Percentiles rank a stretch among this genome's conserved stretches.
Conservation (phyloP, 225 moss, liverwort and hornwort genomes). For the Lunularia cruciata region DNA sequence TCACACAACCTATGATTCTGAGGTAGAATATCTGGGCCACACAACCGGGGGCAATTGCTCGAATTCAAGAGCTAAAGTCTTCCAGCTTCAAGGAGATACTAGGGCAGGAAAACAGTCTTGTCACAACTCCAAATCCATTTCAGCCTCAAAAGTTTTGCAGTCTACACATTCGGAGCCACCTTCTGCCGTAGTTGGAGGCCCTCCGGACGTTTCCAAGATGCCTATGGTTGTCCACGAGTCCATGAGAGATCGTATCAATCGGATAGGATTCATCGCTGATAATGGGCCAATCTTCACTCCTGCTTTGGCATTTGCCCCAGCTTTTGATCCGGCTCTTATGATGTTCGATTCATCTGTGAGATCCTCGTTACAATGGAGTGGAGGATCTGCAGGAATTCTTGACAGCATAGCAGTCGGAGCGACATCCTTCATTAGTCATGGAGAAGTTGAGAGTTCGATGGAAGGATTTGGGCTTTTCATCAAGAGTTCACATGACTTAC, state of each 20-base stretch:
- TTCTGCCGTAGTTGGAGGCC: conserved; percentile 11
- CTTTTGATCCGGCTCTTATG: conserved; percentile 94
- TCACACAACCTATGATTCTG: conserved; percentile 78
- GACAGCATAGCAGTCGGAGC: conserved; percentile 43
- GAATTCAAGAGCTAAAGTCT: conserved; percentile 20
- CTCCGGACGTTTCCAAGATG: conserved; percentile 64
- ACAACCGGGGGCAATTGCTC: conserved; percentile 41
- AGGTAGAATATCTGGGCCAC: conserved; percentile 66
- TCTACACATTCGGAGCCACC: conserved; percentile 13
- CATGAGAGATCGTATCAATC: conserved; percentile 66
- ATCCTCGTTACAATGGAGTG: conserved; percentile 32
- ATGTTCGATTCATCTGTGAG: conserved; percentile 48
- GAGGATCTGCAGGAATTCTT: conserved; percentile 38
- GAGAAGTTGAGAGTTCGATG: conserved; percentile 1
- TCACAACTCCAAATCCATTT: conserved; percentile 1
- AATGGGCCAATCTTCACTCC: conserved; percentile 87
- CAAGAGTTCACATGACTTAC: conserved; percentile 37
- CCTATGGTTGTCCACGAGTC: conserved; percentile 69
- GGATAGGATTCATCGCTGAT: conserved; percentile 79
- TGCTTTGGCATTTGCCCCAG: conserved; percentile 75
- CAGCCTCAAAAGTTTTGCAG: not conserved
- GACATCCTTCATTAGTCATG: conserved; percentile 33
- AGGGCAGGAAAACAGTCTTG: conserved; percentile 30
- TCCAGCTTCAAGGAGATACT: conserved; percentile 14
- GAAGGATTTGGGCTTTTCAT: conserved; percentile 8